Evolutionary conservation across 2,329 filamentous ascomycete species (phyloP).

Genomic region (Fusarium liriodendri): DNA sequence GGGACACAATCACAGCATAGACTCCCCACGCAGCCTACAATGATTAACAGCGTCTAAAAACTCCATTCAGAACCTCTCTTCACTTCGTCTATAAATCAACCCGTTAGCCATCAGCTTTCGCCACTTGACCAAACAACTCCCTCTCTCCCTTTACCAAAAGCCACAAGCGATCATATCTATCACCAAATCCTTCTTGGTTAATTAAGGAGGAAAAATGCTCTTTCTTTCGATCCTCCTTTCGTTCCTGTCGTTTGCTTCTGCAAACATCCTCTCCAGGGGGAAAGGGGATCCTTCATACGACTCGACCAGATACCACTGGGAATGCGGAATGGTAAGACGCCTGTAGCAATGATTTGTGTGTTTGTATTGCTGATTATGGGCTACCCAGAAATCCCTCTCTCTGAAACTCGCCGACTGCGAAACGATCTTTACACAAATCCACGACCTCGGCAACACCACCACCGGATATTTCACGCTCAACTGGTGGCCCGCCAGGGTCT

Average conservation of each 20-base stretch:
- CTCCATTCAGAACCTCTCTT: neutral
- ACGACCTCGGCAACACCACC: neutral
- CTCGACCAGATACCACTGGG: conserved; percentile 2
- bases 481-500: neutral
- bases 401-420: conserved; percentile 1
- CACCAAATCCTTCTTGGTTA: neutral
- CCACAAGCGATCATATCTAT: neutral
- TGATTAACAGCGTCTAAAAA: neutral
- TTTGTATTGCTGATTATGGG: too few species aligned
- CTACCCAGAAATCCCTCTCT: too few species aligned
- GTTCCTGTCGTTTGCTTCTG: neutral
- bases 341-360: too few species aligned
- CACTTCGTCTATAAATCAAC: neutral
- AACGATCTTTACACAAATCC: neutral
- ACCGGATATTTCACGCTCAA: neutral
- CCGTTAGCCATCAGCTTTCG: neutral
- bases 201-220: neutral
- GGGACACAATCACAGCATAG: neutral
- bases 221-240: neutral
- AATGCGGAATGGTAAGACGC: conserved; percentile 7
- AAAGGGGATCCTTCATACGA: neutral
- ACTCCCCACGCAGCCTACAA: neutral
- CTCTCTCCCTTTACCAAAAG: neutral
- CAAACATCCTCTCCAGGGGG: neutral
- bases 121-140: neutral